Base-by-base conservation (phyloP, 2,329 filamentous ascomycete species). In the Xylariaceae sp. region DNA sequence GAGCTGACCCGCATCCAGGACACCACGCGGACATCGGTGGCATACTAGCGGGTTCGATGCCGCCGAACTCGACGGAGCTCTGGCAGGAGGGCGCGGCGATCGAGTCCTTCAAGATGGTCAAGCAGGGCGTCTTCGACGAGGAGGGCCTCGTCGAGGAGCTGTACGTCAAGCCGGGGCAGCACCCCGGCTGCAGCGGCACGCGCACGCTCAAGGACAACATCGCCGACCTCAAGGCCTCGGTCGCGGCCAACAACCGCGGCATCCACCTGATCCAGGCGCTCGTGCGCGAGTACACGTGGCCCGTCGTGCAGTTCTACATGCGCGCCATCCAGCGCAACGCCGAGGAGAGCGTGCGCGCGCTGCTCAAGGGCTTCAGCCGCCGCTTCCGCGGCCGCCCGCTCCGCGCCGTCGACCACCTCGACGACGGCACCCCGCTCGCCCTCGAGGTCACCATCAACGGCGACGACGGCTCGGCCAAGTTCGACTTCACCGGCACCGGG, bases 341-440 rank as follows among this genome's bases (percentile, higher is more conserved):
- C 11, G 62, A 65, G 32, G 26, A 41, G 5, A 54, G 56, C 0
- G 56, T 60, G 2, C 53, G 58, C 3, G 40, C 42, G 5, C 52
- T 47, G 19, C 45, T 59, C 26, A 50, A 46, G 19, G 33, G 31
- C 23, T 37, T 58, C 11, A 47, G 60, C 33, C 50, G 46, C 22
- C 29, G 29, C 21, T 34, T 58, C 13, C 67, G 75, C 37, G 71
- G 80, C 7, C 47, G 51, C 19, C 44, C 36, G 2, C 62, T 86
- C 2, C 69, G 70, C 13, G 80, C 82, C 0, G 63, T 75, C 5
- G 82, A 87, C 46, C 82, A 76, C 58, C 85, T 87, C 80, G 82
- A 87, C 47, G 81, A 87, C 21, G 46, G 49, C 6, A 49, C 44
- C 2, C 33, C 39, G 3, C 41, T 53, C 19, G 38, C 34, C 12